Conservation (phyloP, 2,329 filamentous ascomycete species). For the Aspergillus caelatus region DNA sequence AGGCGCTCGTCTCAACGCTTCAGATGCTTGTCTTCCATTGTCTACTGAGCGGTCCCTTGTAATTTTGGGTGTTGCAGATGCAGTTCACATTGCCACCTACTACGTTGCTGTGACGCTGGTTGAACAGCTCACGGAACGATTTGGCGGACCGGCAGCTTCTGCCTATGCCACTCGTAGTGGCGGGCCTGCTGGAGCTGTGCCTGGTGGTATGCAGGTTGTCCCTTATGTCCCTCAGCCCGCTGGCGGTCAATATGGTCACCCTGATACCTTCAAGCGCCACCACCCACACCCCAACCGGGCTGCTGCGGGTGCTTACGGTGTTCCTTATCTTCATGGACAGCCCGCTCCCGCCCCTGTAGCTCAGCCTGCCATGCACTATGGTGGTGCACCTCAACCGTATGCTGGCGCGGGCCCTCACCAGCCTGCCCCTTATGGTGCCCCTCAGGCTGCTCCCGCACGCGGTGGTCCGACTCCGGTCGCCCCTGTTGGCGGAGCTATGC, state of each 20-base stretch:
- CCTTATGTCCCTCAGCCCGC: conserved; percentile 93
- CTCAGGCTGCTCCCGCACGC: conserved; percentile 62
- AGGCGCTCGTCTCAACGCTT: conserved; percentile 93
- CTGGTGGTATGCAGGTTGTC: conserved; percentile 98
- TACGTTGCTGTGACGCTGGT: conserved; percentile 98
- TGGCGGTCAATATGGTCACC: conserved; percentile 87
- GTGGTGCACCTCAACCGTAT: conserved; percentile 75
- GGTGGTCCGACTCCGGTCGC: conserved; percentile 66
- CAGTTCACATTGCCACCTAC: conserved; percentile 97
- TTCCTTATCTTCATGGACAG: conserved; percentile 73
- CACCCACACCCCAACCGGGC: conserved; percentile 74
- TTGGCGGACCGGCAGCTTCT: conserved; percentile 93
- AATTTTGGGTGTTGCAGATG: conserved; percentile 95
- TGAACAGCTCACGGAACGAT: conserved; percentile 95
- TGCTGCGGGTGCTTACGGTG: conserved; percentile 71
- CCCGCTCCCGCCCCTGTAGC: conserved; percentile 55
- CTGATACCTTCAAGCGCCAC: conserved; percentile 79
- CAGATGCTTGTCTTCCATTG: conserved; percentile 88
- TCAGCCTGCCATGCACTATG: conserved; percentile 79
- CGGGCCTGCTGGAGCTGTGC: conserved; percentile 87
- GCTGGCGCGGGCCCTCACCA: conserved; percentile 78
- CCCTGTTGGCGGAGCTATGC: conserved; percentile 73
- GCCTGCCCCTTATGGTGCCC: conserved; percentile 67
- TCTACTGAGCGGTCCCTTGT: conserved; percentile 98
- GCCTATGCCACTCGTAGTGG: conserved; percentile 95